These are phyloP conservation scores for Aspergillus candidus DNA, from an alignment of 2,329 filamentous ascomycete species.

Conservation along the genomic window DNA sequence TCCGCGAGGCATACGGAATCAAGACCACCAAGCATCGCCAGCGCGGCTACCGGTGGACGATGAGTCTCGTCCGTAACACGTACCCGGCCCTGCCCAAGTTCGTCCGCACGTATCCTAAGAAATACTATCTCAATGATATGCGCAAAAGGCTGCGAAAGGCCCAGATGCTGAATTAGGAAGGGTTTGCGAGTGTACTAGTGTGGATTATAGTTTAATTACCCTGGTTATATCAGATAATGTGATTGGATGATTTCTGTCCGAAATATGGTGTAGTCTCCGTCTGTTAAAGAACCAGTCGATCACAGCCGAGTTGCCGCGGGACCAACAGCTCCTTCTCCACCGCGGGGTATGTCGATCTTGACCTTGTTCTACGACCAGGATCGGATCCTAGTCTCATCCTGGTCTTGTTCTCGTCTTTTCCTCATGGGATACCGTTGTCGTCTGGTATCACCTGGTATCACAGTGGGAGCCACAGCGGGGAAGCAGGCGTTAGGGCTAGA, in stretches of 20 bases:
- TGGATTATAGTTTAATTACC: no score
- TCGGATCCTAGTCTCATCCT: no score
- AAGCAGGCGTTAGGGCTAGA: no score
- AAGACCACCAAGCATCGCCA: constrained; percentile 16
- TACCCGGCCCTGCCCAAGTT: constrained; percentile 22
- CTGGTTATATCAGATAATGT: no score
- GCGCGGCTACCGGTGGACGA: constrained; percentile 13
- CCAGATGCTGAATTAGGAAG: no score
- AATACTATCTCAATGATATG: no score
- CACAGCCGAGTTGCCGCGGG: constrained; percentile 3
- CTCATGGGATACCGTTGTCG: not conserved
- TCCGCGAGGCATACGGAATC: constrained; percentile 24
- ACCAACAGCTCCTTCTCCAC: constrained; percentile 4
- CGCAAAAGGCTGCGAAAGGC: no score
- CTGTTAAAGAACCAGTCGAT: not conserved
- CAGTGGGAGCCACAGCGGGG: no score
- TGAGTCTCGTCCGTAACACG: constrained; percentile 14
- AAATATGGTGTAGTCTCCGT: no score
- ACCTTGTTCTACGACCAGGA: no score
- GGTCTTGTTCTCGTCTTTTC: not conserved
- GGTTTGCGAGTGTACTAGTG: no score
- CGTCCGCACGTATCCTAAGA: constrained; percentile 21
- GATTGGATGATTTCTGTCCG: no score
- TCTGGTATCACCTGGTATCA: not conserved
- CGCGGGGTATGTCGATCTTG: constrained; percentile 1